Percentiles rank a stretch among this genome's conserved stretches.
These are phyloP conservation scores for Ramaria rubella DNA, from an alignment of 768 basidiomycete genomes.

Conservation along the genomic window DNA sequence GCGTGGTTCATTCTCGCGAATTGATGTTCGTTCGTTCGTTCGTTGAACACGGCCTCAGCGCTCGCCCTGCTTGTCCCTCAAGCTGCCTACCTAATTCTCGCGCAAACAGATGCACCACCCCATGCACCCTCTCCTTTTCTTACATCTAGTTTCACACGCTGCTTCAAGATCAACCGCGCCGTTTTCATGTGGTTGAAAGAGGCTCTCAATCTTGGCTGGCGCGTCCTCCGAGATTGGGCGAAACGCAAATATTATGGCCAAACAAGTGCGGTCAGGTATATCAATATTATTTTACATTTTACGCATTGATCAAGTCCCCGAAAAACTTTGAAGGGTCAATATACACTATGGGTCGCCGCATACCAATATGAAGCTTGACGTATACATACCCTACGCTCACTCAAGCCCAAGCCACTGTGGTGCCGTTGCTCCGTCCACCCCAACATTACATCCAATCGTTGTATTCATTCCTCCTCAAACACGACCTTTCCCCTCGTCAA, in stretches of 20 bases:
- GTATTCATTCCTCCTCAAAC: constrained; percentile 11
- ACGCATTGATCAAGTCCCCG: not conserved
- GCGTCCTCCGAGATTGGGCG: not conserved
- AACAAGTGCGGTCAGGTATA: not conserved
- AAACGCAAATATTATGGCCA: not conserved
- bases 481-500: constrained; percentile 4
- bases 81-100: constrained; percentile 2
- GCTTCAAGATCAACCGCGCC: constrained; percentile 1
- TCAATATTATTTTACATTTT: not conserved
- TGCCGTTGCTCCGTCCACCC: not conserved
- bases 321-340: not conserved
- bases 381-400: constrained; percentile 7
- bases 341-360: constrained; percentile 4
- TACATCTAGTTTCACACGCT: not conserved
- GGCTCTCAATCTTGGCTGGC: not conserved
- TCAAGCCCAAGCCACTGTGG: not conserved
- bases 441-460: not conserved
- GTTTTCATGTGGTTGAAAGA: constrained; percentile 6
- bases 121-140: not conserved
- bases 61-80: constrained; percentile 5
- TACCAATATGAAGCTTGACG: constrained; percentile 4
- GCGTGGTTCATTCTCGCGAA: not conserved
- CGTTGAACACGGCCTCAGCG: not conserved
- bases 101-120: constrained; percentile 7
- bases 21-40: not conserved